Evolutionary conservation across 495 filamentous ascomycete genomes (phyloP).

Genomic region (Annulohypoxylon moriforme): DNA sequence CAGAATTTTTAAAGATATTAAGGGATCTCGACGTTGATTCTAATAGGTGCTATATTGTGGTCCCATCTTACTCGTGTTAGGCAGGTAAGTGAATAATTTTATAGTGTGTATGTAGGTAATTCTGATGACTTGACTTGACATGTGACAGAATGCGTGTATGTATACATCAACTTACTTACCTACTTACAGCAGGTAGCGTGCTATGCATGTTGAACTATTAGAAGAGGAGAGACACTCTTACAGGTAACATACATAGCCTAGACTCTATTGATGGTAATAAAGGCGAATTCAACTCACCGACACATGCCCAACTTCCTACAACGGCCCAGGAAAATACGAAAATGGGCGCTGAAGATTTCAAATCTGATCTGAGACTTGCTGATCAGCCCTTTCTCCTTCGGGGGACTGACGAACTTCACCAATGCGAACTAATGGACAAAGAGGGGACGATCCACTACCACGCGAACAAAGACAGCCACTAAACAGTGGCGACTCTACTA

Average conservation of each 20-base stretch:
- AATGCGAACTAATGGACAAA: constrained; percentile 33
- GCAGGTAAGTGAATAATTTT: constrained; percentile 10
- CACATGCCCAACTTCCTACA: constrained; percentile 9
- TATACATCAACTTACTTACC: background rate
- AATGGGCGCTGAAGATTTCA: constrained; percentile 34
- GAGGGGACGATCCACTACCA: constrained; percentile 36
- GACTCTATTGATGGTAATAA: background rate
- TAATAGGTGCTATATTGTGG: constrained; percentile 35
- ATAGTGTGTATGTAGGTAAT: constrained; percentile 9
- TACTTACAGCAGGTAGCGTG: background rate
- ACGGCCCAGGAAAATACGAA: constrained; percentile 5
- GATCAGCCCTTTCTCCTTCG: constrained; percentile 32
- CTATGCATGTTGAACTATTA: background rate
- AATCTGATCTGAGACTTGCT: constrained; percentile 25
- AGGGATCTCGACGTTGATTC: constrained; percentile 13
- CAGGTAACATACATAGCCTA: background rate
- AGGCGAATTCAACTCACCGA: constrained; percentile 5
- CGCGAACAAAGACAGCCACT: constrained; percentile 33
- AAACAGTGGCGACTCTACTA: constrained; percentile 34
- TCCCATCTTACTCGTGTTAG: constrained; percentile 27
- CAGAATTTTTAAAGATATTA: constrained; percentile 19
- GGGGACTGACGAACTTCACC: constrained; percentile 29
- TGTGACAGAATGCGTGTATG: constrained; percentile 28
- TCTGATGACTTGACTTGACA: constrained; percentile 27
- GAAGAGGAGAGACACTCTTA: background rate